Base-by-base conservation (phyloP, 2,329 filamentous ascomycete species). In the Hymenoscyphus occultus region DNA sequence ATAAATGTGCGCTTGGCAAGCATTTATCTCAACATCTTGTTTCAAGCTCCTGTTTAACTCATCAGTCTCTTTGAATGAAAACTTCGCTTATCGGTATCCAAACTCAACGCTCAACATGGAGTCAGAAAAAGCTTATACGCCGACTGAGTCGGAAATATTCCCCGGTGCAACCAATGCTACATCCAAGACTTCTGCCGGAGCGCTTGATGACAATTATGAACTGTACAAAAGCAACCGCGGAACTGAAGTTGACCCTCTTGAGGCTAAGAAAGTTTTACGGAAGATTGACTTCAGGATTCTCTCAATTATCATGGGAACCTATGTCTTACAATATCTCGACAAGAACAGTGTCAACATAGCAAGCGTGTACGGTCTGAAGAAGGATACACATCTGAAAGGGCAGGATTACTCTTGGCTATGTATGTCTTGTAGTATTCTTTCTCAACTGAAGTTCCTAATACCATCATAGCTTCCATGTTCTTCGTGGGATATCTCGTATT, bases 321-420 rank as follows among this genome's bases (percentile, higher is more conserved):
- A 86, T 70, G 81, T 82, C 74, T 73, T 87, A 66, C 84, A 85
- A 70, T 87, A 86, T 62, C 85, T 87, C 79, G 85, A 87, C 73
- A 88, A 87, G 71, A 81, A 81, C 69, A 77, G 77, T 1, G 77
- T 82, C 71, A 81, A 81, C 67, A 83, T 83, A 69, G 80, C 81
- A 9, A 79, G 77, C 60, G 78, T 72, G 22, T 69, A 70, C 63
- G 68, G 66, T 3, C 62, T 72, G 5, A 64, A 66, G 39, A 63
- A 56, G 14, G 68, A 71, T 60, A 66, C 64, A 2, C 60, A 70
- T 59, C 39, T 71, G 14, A 61, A 67, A 2, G 73, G 73, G 9
- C 65, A 70, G 16, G 65, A 76, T 60, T 76, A 73, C 64, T 72
- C 71, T 1, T 74, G 70, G 72, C 62, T 69, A 32, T 71, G 72